Conservation (phyloP, 1,284 basidiomycete genomes). For the Malassezia equina region DNA sequence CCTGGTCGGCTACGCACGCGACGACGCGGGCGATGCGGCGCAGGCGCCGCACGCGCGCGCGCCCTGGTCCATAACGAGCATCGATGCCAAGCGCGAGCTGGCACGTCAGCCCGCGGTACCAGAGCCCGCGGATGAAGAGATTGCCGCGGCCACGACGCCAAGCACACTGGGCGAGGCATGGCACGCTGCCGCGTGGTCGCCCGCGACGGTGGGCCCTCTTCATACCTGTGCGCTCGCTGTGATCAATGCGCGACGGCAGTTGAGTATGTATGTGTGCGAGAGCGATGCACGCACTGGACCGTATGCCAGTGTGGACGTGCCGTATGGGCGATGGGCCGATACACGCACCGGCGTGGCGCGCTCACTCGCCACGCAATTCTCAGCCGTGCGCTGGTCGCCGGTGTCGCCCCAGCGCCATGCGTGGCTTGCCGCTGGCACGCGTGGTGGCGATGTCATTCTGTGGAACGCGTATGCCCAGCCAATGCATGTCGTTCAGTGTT, state of each 20-base stretch:
- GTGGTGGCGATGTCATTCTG: slow-evolving; percentile 7
- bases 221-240: slow-evolving; percentile 9
- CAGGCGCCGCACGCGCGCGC: neutral
- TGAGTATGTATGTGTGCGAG: slow-evolving; percentile 1
- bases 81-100: neutral
- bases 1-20: neutral
- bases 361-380: neutral
- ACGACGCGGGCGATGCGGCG: neutral
- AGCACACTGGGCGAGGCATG: slow-evolving; percentile 5
- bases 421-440: slow-evolving; percentile 11
- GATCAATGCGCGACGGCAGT: neutral
- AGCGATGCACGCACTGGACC: neutral
- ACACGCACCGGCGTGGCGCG: neutral
- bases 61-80: neutral
- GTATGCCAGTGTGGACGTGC: neutral
- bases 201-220: slow-evolving; percentile 3
- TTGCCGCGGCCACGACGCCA: slow-evolving; percentile 1
- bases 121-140: slow-evolving; percentile 2
- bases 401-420: neutral
- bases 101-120: neutral
- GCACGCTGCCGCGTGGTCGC: slow-evolving; percentile 14
- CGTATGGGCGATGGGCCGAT: neutral
- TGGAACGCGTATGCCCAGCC: neutral
- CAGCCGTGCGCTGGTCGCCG: neutral
- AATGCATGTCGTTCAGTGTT: neutral